Percentiles rank a stretch among this genome's conserved stretches.
Evolutionary conservation across 2,329 filamentous ascomycete genomes (phyloP).

Genomic region (Alternaria hordeiaustralica): DNA sequence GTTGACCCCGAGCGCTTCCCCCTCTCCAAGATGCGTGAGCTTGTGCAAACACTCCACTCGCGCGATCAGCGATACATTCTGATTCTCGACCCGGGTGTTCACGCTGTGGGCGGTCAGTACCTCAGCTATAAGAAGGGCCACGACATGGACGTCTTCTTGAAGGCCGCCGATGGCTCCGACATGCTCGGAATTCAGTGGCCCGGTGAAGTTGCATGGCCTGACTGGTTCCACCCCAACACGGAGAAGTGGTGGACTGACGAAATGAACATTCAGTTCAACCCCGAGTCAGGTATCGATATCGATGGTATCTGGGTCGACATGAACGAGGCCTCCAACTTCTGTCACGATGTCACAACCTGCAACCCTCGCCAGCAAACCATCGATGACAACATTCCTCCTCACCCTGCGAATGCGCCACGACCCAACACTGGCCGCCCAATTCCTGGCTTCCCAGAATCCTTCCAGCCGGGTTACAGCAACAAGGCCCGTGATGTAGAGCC

Average conservation of each 20-base stretch:
- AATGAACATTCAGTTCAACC: conserved; percentile 69
- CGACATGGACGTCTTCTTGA: conserved; percentile 62
- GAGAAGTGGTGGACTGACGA: conserved; percentile 73
- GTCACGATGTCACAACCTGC: conserved; percentile 53
- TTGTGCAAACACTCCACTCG: conserved; percentile 70
- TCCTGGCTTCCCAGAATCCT: conserved; percentile 71
- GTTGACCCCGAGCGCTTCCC: conserved; percentile 70
- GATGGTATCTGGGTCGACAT: conserved; percentile 70
- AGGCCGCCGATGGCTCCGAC: conserved; percentile 60
- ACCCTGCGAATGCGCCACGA: conserved; percentile 61
- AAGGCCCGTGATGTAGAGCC: conserved; percentile 5
- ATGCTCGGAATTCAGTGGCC: conserved; percentile 77
- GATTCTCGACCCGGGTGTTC: conserved; percentile 72
- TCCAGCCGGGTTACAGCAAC: conserved; percentile 61
- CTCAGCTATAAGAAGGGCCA: conserved; percentile 67
- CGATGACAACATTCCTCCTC: conserved; percentile 62
- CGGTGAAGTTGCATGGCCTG: conserved; percentile 73
- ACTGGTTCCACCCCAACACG: conserved; percentile 75
- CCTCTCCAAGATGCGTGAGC: conserved; percentile 65
- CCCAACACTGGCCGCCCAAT: conserved; percentile 66
- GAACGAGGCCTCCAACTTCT: conserved; percentile 51
- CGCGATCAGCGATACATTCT: conserved; percentile 74
- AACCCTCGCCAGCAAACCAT: conserved; percentile 47
- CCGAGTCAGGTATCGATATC: conserved; percentile 71
- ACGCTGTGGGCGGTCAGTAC: conserved; percentile 60